These are phyloP conservation scores for Lathyrus sativus DNA, from an alignment of 306 rosid genomes.

Conservation along the genomic window DNA sequence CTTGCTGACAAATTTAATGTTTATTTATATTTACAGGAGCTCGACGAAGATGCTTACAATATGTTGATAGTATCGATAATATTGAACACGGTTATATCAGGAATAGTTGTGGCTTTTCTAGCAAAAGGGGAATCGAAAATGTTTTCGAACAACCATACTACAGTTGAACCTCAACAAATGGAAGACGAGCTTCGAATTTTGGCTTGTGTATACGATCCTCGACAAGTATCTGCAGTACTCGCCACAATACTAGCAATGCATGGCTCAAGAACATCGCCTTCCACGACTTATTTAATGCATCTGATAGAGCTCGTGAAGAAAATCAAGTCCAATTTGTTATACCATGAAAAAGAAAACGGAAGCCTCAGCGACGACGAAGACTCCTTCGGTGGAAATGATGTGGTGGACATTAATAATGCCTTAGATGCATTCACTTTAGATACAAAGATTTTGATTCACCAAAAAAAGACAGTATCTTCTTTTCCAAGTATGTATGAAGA, in stretches of 20 bases:
- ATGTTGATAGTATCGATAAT: constrained; percentile 63
- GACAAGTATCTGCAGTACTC: constrained; percentile 62
- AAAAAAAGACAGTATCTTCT: constrained; percentile 62
- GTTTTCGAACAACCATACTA: constrained; percentile 57
- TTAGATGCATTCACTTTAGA: constrained; percentile 65
- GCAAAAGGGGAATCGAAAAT: constrained; percentile 60
- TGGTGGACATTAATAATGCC: constrained; percentile 66
- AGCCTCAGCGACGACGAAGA: constrained; percentile 82
- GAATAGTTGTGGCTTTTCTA: constrained; percentile 69
- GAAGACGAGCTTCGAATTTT: constrained; percentile 63
- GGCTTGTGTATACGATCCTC: constrained; percentile 81
- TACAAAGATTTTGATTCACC: constrained; percentile 53
- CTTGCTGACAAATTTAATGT: no score
- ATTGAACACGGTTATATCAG: constrained; percentile 77
- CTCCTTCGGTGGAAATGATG: constrained; percentile 76
- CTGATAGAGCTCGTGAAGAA: constrained; percentile 73
- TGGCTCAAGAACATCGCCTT: constrained; percentile 53
- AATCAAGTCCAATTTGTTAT: constrained; percentile 59
- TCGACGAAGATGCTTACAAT: constrained; percentile 60
- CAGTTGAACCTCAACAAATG: constrained; percentile 48
- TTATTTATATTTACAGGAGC: constrained; percentile 47
- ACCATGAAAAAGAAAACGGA: constrained; percentile 68
- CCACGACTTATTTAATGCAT: constrained; percentile 60
- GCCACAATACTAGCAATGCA: constrained; percentile 57
- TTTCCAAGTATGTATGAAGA: constrained; percentile 68